These are phyloP conservation scores for Russula griseocarnosa DNA, from an alignment of 768 basidiomycete species.

Conservation along the genomic window DNA sequence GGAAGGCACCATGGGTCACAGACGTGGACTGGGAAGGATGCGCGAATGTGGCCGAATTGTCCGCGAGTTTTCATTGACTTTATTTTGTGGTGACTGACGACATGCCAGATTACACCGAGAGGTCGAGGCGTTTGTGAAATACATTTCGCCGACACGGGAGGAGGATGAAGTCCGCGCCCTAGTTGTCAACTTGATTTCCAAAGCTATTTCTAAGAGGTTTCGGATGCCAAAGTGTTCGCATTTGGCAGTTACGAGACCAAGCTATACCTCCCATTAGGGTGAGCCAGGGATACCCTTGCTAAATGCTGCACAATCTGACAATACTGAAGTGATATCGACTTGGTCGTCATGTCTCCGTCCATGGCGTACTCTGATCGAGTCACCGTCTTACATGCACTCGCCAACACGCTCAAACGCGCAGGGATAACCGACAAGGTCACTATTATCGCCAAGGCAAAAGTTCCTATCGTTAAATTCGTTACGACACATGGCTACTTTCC, in stretches of 20 bases:
- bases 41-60: conserved; percentile 82
- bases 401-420: conserved; percentile 68
- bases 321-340: conserved; percentile 79
- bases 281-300: conserved; percentile 33
- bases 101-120: conserved; percentile 73
- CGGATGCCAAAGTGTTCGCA: conserved; percentile 75
- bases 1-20: conserved; percentile 61
- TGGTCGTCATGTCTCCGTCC: conserved; percentile 76
- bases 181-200: conserved; percentile 64
- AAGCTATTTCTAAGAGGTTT: conserved; percentile 60
- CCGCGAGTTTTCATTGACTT: conserved; percentile 33
- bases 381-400: conserved; percentile 69
- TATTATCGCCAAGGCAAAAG: conserved; percentile 89
- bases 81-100: conserved; percentile 13
- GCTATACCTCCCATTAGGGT: conserved; percentile 91
- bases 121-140: conserved; percentile 77
- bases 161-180: conserved; percentile 85
- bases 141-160: conserved; percentile 79
- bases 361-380: conserved; percentile 71
- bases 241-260: conserved; percentile 95
- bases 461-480: conserved; percentile 95
- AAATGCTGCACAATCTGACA: conserved; percentile 8
- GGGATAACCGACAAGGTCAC: conserved; percentile 76
- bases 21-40: conserved; percentile 70
- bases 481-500: conserved; percentile 76